Conservation (phyloP, 139 green algal genomes). For the Chlorella sp. region DNA sequence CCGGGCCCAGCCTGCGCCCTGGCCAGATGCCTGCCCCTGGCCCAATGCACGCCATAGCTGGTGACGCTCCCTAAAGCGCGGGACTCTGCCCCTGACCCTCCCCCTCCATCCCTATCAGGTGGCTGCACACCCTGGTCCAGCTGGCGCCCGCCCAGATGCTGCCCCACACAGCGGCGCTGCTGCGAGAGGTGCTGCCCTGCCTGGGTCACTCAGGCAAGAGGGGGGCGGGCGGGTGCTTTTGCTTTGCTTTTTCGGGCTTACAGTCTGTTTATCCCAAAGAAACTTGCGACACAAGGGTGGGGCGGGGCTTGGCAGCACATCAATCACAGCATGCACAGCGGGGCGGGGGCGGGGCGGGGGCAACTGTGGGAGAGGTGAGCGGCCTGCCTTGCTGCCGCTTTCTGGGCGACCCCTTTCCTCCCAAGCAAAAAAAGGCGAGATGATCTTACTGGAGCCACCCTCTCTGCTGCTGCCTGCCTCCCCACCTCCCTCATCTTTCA, state of each 20-base stretch:
- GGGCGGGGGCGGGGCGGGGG: background rate
- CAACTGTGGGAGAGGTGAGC: background rate
- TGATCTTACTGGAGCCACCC: too few relatives aligned
- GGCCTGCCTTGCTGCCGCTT: background rate
- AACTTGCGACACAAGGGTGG: too few relatives aligned
- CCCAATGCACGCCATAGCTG: too few relatives aligned
- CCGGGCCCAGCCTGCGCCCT: background rate
- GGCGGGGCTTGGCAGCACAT: too few relatives aligned
- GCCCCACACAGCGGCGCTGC: conserved; percentile 75
- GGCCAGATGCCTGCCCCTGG: conserved; percentile 69
- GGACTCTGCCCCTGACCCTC: too few relatives aligned
- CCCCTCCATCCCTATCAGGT: background rate
- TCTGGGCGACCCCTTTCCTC: background rate
- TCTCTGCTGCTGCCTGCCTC: background rate
- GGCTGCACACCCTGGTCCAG: conserved; percentile 28
- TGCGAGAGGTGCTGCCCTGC: conserved; percentile 85
- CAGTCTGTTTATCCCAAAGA: too few relatives aligned
- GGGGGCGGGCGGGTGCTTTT: background rate
- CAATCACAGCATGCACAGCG: too few relatives aligned
- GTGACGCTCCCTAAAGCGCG: too few relatives aligned
- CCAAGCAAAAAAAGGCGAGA: too few relatives aligned
- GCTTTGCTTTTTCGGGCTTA: too few relatives aligned
- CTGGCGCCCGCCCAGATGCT: conserved; percentile 59
- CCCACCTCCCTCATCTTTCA: background rate
- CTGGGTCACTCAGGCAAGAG: conserved; percentile 56